These are phyloP conservation scores for Curvularia sp. DNA, from an alignment of 2,329 filamentous ascomycete genomes.

Conservation along the genomic window DNA sequence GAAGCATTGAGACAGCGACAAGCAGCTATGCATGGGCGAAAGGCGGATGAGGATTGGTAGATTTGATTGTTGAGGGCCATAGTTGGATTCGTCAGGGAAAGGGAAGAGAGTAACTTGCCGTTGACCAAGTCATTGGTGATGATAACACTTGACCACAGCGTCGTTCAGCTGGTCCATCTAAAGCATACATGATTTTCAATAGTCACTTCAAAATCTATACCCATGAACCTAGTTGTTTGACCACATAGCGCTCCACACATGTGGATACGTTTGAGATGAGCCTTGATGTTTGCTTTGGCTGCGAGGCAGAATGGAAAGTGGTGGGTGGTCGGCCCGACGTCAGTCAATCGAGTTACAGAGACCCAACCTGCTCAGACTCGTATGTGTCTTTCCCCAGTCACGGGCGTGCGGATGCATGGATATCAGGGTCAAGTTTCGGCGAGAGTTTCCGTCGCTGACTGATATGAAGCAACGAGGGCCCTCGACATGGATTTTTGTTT, in stretches of 20 bases:
- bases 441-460: not conserved
- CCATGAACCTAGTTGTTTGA: not conserved
- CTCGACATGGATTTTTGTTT: not conserved
- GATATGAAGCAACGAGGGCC: not conserved
- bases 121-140: slow-evolving; percentile 5
- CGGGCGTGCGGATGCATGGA: slow-evolving; percentile 4
- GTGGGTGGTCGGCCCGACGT: slow-evolving; percentile 8
- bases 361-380: not conserved
- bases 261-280: not conserved
- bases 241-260: not conserved
- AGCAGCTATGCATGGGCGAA: slow-evolving; percentile 56
- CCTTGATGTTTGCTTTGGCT: not conserved
- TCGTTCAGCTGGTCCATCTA: not conserved
- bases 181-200: not conserved
- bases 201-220: not conserved
- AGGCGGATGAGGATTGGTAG: slow-evolving; percentile 49
- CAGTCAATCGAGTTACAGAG: not conserved
- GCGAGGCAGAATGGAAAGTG: not conserved
- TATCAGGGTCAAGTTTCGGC: not conserved
- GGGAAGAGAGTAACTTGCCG: not conserved
- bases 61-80: not conserved
- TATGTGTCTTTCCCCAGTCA: not conserved
- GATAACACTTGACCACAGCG: slow-evolving; percentile 1
- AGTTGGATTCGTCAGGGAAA: not conserved
- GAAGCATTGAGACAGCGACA: slow-evolving; percentile 58